These are phyloP conservation scores for Penicillium parvum DNA, from an alignment of 495 filamentous ascomycete genomes.

Conservation along the genomic window DNA sequence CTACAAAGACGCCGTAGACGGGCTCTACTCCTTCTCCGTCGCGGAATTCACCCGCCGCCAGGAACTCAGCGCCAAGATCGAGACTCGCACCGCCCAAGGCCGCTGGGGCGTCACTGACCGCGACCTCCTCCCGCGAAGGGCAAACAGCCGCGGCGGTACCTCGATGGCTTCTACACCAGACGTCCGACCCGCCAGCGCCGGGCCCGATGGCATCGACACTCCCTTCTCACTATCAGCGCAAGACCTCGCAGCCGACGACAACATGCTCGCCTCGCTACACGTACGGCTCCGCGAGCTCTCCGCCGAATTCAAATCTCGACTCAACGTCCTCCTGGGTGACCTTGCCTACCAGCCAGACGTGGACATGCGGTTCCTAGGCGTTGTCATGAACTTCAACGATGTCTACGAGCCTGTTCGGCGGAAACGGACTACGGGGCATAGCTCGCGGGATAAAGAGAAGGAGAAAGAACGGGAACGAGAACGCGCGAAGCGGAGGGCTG, in stretches of 20 bases:
- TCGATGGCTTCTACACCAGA: constrained; percentile 32
- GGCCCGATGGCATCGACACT: constrained; percentile 26
- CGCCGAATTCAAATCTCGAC: constrained; percentile 63
- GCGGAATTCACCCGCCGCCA: constrained; percentile 90
- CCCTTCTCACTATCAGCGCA: constrained; percentile 29
- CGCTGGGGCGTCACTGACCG: constrained; percentile 61
- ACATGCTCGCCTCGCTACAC: constrained; percentile 71
- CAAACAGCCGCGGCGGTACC: constrained; percentile 22
- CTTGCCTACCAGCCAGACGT: constrained; percentile 88
- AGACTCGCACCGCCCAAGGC: constrained; percentile 55
- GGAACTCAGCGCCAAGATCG: constrained; percentile 71
- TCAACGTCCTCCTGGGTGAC: constrained; percentile 83
- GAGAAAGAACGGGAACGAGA: constrained; percentile 23
- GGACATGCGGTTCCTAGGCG: constrained; percentile 91
- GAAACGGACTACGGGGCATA: constrained; percentile 36
- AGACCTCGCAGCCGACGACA: constrained; percentile 48
- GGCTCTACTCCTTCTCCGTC: constrained; percentile 88
- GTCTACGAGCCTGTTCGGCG: constrained; percentile 74
- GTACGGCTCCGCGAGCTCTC: constrained; percentile 66
- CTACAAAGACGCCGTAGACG: constrained; percentile 91
- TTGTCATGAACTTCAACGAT: constrained; percentile 99
- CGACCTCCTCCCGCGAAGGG: constrained; percentile 35
- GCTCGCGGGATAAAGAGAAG: constrained; percentile 35
- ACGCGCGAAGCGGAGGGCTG: constrained; percentile 25
- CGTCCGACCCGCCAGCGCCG: constrained; percentile 21